These are phyloP conservation scores for Coffea humblotiana DNA, from an alignment of 305 asterid species.

Conservation along the genomic window DNA sequence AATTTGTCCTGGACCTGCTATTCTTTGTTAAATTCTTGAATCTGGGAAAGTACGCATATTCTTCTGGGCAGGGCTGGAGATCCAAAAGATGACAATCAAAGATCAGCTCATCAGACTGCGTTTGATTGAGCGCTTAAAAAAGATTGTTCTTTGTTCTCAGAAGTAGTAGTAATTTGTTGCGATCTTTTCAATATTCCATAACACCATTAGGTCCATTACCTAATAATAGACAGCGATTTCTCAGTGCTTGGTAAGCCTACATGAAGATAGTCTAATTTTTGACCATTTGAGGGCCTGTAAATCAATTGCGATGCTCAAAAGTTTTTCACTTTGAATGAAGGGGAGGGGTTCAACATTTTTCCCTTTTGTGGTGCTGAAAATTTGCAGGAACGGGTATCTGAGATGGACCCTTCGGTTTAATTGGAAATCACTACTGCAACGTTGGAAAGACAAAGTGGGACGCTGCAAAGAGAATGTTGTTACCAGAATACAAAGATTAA, in stretches of 20 bases:
- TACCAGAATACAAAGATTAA: constrained; percentile 17
- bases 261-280: neutral
- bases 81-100: neutral
- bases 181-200: too few species aligned
- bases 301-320: constrained; percentile 2
- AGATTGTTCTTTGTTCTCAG: too few species aligned
- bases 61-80: neutral
- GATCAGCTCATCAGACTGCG: neutral
- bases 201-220: too few species aligned
- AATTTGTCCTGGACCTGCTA: neutral
- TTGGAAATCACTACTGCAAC: constrained; percentile 3
- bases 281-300: constrained; percentile 7
- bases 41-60: neutral
- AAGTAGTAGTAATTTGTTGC: too few species aligned
- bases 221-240: too few species aligned
- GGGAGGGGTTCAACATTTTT: neutral
- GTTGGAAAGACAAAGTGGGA: constrained; percentile 15
- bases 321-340: neutral
- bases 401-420: constrained; percentile 13
- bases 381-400: constrained; percentile 2
- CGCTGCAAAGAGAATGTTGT: constrained; percentile 30
- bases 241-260: too few species aligned
- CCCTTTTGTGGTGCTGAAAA: neutral
- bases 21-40: neutral
- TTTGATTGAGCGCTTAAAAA: neutral